These are phyloP conservation scores for Trichosanthes truncata DNA, from an alignment of 306 rosid genomes.

Conservation along the genomic window DNA sequence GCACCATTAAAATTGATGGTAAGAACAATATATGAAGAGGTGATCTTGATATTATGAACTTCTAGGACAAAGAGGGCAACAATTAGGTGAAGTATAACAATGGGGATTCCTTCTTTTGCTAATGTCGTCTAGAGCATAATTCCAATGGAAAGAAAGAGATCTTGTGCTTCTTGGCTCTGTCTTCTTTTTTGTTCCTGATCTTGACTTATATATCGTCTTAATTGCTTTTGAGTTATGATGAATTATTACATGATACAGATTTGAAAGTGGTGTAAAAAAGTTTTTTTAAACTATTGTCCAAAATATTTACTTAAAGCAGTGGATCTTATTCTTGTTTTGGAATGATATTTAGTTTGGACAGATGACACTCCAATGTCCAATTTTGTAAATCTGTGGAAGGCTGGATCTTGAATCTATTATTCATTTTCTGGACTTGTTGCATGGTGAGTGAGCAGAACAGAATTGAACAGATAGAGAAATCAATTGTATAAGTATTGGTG, in stretches of 20 bases:
- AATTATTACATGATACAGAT: background rate
- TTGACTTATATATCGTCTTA: background rate
- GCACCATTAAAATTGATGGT: background rate
- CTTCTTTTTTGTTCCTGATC: background rate
- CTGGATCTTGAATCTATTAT: slow-evolving; percentile 4
- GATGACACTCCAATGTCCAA: slow-evolving; percentile 9
- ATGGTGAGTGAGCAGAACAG: background rate
- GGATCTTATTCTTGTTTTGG: slow-evolving; percentile 5
- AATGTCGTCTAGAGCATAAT: background rate
- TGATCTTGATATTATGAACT: background rate
- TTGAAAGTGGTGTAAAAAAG: background rate
- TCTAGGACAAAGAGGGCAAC: background rate
- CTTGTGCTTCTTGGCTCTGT: background rate
- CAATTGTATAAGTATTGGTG: background rate
- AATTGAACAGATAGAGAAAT: background rate
- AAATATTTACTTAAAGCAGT: background rate
- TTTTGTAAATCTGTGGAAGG: slow-evolving; percentile 1
- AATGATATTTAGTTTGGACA: slow-evolving; percentile 1
- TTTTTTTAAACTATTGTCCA: background rate
- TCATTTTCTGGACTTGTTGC: slow-evolving; percentile 6
- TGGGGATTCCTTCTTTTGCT: background rate
- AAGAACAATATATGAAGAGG: background rate
- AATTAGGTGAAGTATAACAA: background rate
- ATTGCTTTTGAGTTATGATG: slow-evolving; percentile 3
- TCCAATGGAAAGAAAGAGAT: background rate